These are phyloP conservation scores for Amanita pallidorosea DNA, from an alignment of 768 basidiomycete genomes.

Conservation along the genomic window DNA sequence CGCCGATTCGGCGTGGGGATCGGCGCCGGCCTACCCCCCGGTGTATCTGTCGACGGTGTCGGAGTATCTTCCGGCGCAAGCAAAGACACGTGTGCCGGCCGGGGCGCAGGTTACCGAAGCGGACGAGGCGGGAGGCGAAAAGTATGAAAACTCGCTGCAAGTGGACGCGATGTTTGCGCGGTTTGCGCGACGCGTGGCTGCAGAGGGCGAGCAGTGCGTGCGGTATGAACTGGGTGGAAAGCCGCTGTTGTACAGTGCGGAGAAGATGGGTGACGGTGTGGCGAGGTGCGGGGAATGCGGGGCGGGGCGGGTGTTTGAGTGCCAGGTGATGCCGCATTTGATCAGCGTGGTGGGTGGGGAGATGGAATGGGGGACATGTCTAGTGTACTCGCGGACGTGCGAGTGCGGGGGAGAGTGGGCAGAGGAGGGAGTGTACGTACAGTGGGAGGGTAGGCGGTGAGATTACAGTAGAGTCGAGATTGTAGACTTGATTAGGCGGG, in stretches of 20 bases:
- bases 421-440: slow-evolving; percentile 67
- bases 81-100: slow-evolving; percentile 35
- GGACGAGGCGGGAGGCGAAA: slow-evolving; percentile 39
- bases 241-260: slow-evolving; percentile 81
- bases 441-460: slow-evolving; percentile 33
- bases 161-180: slow-evolving; percentile 81
- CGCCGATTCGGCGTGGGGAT: slow-evolving; percentile 53
- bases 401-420: slow-evolving; percentile 69
- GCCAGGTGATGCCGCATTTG: slow-evolving; percentile 90
- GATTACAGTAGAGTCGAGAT: too few relatives aligned
- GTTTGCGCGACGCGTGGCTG: slow-evolving; percentile 62
- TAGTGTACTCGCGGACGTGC: slow-evolving; percentile 79
- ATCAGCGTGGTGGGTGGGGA: slow-evolving; percentile 54
- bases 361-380: slow-evolving; percentile 93
- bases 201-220: slow-evolving; percentile 77
- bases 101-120: slow-evolving; percentile 31
- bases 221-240: slow-evolving; percentile 86
- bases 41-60: slow-evolving; percentile 65
- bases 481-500: too few relatives aligned
- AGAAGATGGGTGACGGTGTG: slow-evolving; percentile 36
- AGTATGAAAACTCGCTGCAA: slow-evolving; percentile 71
- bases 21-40: slow-evolving; percentile 54
- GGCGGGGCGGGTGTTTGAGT: slow-evolving; percentile 71
- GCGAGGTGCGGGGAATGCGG: slow-evolving; percentile 61
- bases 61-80: slow-evolving; percentile 57